phyloP scores from a whole-genome alignment of 305 asterid species.

The Solanum hybrid region DNA sequence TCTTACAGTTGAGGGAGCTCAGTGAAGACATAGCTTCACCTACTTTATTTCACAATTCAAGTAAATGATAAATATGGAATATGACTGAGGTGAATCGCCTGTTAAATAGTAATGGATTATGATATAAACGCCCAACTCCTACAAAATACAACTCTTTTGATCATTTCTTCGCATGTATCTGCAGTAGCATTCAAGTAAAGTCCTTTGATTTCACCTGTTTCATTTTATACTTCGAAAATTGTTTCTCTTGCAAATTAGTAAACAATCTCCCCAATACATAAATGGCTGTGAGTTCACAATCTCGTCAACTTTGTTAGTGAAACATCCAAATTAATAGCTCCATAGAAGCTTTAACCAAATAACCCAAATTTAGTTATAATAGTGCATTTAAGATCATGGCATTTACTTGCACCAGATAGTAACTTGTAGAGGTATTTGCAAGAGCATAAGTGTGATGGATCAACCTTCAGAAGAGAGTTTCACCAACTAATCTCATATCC shows the following conservation, averaged over 20 bases:
- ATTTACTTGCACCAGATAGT: too few relatives aligned
- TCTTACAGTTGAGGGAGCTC: neutral
- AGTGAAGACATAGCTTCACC: neutral
- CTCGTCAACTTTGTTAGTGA: too few relatives aligned
- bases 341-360: too few relatives aligned
- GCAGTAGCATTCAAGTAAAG: neutral
- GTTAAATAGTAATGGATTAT: neutral
- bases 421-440: too few relatives aligned
- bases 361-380: too few relatives aligned
- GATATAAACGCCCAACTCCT: neutral
- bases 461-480: too few relatives aligned
- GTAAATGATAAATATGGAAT: neutral
- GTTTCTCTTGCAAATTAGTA: neutral
- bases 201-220: neutral
- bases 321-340: too few relatives aligned
- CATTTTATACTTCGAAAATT: neutral
- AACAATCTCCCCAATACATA: neutral
- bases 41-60: neutral
- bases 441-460: too few relatives aligned
- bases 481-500: too few relatives aligned
- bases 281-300: too few relatives aligned
- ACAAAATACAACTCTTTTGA: neutral
- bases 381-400: too few relatives aligned
- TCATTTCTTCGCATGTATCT: neutral
- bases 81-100: neutral